Base-by-base conservation (phyloP, 306 rosid species). In the Gastrolobium bilobum region DNA sequence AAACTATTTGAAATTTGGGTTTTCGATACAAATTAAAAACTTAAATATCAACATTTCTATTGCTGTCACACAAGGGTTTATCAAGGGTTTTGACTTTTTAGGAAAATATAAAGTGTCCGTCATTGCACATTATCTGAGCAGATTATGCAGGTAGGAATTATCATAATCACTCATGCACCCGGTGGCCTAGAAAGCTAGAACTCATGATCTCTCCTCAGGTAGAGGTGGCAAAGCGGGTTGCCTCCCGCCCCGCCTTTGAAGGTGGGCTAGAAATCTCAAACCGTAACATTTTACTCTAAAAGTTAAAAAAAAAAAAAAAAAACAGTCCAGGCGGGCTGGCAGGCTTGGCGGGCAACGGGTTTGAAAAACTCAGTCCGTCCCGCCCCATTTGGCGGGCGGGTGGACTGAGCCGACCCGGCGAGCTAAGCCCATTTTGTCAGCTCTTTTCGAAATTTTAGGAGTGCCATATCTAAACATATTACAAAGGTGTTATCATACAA, bases 1-100 rank as follows among this genome's bases (percentile, higher is more conserved):
- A n/a, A 3, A 15, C 31, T 26, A 65, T 14, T 29, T 29, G 54
- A 51, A 38, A 39, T 40, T 20, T 59, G 33, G 38, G 14, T 76
- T 68, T 44, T 78, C 38, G 60, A 50, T 43, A 78, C 50, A 10
- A 53, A 68, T 53, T 9, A 35, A 68, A 68, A 42, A 13, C 26
- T 26, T 30, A 4, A 54, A 52, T 54, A 30, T 65, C 68, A 42
- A 77, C 48, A 56, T 77, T 56, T 43, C 11, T 31, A 40, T 56
- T 14, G 58, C 37, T 31, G 67, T 40, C 8, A 2, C 59, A 6
- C 54, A 40, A 13, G 38, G 38, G 7, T 35, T 46, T 68, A 31
- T 68, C 30, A 11, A 5, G 53, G 38, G 54, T 56, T 47, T 44
- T 30, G 42, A 13, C 37, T 61, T n/a, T 47, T 48, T 37, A 15